Evolutionary conservation across 192 early-diverging fungal genomes (phyloP).

Genomic region (Linnemannia zychae): DNA sequence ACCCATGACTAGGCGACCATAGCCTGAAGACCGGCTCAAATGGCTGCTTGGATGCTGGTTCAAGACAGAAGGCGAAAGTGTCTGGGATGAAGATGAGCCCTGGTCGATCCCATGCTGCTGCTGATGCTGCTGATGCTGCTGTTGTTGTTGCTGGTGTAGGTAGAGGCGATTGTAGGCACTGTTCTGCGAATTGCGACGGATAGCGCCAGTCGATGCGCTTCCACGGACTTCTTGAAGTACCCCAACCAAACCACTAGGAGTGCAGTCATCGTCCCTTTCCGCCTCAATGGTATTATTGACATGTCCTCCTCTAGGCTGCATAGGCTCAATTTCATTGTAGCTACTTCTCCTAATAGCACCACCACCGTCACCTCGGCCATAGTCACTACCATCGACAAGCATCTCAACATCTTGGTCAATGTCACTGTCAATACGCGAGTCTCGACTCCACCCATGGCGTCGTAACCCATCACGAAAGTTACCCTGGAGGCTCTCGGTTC

Average conservation of each 20-base stretch:
- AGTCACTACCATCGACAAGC: neutral
- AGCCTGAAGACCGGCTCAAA: slow-evolving; percentile 4
- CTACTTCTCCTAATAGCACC: neutral
- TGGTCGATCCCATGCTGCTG: neutral
- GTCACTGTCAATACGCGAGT: neutral
- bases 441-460: neutral
- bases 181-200: neutral
- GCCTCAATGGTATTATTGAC: neutral
- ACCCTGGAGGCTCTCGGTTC: neutral
- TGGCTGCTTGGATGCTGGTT: neutral
- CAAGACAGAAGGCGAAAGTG: neutral
- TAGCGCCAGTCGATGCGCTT: neutral
- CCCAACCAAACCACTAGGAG: slow-evolving; percentile 36
- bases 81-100: neutral
- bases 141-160: neutral
- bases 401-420: neutral
- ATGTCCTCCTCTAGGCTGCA: neutral
- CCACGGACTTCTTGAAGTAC: slow-evolving; percentile 22
- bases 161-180: neutral
- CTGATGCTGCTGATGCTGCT: neutral
- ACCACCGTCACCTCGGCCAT: neutral
- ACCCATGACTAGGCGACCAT: slow-evolving; percentile 5
- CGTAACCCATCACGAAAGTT: neutral
- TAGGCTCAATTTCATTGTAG: neutral
- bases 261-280: slow-evolving; percentile 20